Base-by-base conservation (phyloP, 2,329 filamentous ascomycete species). In the Fusarium sp. region DNA sequence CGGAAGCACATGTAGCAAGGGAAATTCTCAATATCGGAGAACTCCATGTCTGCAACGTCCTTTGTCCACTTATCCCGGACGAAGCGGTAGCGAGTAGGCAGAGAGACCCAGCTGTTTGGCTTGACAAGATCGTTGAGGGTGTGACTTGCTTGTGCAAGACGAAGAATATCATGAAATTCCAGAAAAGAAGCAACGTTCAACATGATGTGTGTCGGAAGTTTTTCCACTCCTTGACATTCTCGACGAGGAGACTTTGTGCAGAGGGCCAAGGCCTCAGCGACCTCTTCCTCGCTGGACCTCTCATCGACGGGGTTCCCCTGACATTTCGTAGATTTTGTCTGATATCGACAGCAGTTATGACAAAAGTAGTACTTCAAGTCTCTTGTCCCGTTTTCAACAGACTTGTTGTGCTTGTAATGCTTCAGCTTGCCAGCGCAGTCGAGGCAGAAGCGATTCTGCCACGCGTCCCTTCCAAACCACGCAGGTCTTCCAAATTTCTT, bases 1-100 rank as follows among this genome's bases (percentile, higher is more conserved):
- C 42, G 69, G 20, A 55, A 72, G 59, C 75, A 77, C n/a, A 59
- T 17, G 20, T 67, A 76, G 62, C 75, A 76, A 2, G 74, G 75
- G 17, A 61, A 71, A 2, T 9, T 22, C 12, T 17, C 5, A 5
- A 65, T 22, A 1, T 56, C 10, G 6, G 61, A 29, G 2, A 35
- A 11, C 0, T 20, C 31, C 4, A 31, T 3, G 29, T 38, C 29
- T 9, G 31, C 29, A 1, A 35, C 17, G 12, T 59, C 22, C 4
- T 12, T 10, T n/a, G 35, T 31, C 75, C 75, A 77, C 53, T 49
- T 72, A 12, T 71, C 57, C 6, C 22, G 35, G 20, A 74, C 24
- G 59, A 58, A 56, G 6, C 33, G 72, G 24, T 64, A 76, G 9
- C 74, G 69, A 2, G 6, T 27, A 8, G 71, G 70, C 0, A 76